Evolutionary conservation across 225 moss, liverwort and hornwort genomes (phyloP).

Genomic region (Polytrichum commune): DNA sequence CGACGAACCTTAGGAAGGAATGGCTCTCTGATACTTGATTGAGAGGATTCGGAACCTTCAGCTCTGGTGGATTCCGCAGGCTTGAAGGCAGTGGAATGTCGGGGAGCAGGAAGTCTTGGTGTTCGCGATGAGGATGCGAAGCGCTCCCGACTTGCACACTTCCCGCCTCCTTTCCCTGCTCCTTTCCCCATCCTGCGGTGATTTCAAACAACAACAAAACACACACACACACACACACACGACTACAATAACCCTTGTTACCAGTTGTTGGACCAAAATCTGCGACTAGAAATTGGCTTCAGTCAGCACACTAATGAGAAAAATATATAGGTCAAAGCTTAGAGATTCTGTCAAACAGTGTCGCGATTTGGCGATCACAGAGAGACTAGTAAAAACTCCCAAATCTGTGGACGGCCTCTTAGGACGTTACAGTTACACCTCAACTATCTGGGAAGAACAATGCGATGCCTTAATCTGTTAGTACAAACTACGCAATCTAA

Average conservation of each 20-base stretch:
- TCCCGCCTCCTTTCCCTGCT: conserved; percentile 21
- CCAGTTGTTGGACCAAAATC: background rate
- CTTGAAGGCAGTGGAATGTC: background rate
- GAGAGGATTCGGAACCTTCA: conserved; percentile 1
- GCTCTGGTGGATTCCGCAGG: background rate
- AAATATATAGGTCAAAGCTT: background rate
- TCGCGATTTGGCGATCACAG: background rate
- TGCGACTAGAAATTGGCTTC: no score
- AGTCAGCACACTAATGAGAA: no score
- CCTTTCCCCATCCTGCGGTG: conserved; percentile 16
- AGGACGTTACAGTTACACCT: no score
- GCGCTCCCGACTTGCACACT: conserved; percentile 25
- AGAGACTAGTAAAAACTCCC: background rate
- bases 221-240: conserved; percentile 5
- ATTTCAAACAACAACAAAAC: background rate
- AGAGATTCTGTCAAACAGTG: background rate
- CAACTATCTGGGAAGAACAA: no score
- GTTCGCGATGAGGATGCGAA: conserved; percentile 9
- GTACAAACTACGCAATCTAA: background rate
- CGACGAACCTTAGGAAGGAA: conserved; percentile 16
- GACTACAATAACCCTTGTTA: background rate
- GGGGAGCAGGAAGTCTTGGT: conserved; percentile 15
- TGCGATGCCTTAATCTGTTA: no score
- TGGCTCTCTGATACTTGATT: conserved; percentile 13
- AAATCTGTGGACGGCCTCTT: no score